These are phyloP conservation scores for Penicillium coffeae DNA, from an alignment of 495 filamentous ascomycete species.

Conservation along the genomic window DNA sequence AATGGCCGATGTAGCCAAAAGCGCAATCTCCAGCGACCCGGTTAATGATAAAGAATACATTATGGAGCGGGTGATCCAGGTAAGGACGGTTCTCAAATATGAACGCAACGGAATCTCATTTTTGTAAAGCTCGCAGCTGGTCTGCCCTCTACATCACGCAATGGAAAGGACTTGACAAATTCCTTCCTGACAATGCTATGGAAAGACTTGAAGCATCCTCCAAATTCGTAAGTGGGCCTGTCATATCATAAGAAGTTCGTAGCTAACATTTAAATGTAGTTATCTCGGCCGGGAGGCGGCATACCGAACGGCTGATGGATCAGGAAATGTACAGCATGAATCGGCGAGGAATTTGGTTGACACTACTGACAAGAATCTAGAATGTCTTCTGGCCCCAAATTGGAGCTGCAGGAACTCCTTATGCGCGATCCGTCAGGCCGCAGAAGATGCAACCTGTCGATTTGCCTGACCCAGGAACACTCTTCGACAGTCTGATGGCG, in stretches of 20 bases:
- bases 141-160: constrained; percentile 52
- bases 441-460: constrained; percentile 56
- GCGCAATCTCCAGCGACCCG: constrained; percentile 74
- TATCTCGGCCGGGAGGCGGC: constrained; percentile 50
- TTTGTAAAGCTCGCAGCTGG: constrained; percentile 32
- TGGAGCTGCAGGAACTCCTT: constrained; percentile 60
- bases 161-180: constrained; percentile 52
- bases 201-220: constrained; percentile 67
- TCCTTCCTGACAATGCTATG: constrained; percentile 60
- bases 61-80: constrained; percentile 53
- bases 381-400: constrained; percentile 60
- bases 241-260: no score
- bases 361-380: constrained; percentile 19
- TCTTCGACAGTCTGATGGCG: constrained; percentile 74
- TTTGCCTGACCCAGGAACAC: constrained; percentile 68
- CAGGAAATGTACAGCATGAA: constrained; percentile 49
- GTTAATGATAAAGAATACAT: constrained; percentile 75
- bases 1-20: constrained; percentile 49
- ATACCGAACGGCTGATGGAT: constrained; percentile 69
- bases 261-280: constrained; percentile 29
- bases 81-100: constrained; percentile 9
- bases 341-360: background rate
- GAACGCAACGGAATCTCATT: background rate
- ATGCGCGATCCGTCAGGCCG: constrained; percentile 71
- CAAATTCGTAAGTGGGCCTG: constrained; percentile 48